A percentile compares a stretch with the other conserved stretches of the same genome.
Evolutionary conservation across 345 rosid genomes (phyloP).

Genomic region (Sonneratia alba): DNA sequence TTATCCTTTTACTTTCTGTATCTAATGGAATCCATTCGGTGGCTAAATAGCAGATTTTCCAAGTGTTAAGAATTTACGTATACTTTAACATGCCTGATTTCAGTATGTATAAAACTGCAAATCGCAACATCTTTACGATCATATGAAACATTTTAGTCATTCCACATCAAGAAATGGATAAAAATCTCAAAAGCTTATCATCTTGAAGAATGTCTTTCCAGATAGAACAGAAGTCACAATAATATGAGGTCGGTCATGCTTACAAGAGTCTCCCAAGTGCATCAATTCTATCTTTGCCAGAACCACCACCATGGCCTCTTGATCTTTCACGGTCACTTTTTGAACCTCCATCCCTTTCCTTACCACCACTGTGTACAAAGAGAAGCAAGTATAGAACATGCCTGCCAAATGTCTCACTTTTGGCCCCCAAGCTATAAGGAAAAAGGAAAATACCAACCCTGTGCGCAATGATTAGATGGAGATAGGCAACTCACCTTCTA

Average conservation of each 20-base stretch:
- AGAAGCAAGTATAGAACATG: neutral
- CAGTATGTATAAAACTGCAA: neutral
- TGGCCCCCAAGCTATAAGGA: neutral
- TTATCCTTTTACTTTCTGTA: neutral
- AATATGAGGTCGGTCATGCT: conserved; percentile 14
- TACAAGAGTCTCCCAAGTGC: conserved; percentile 89
- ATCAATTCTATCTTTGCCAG: conserved; percentile 54
- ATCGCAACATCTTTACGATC: neutral
- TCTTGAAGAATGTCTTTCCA: neutral
- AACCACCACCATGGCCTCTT: conserved; percentile 36
- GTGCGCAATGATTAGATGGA: neutral
- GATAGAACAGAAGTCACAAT: neutral
- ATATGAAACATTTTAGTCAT: neutral
- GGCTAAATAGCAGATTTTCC: neutral
- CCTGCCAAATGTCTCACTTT: neutral
- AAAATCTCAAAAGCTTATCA: neutral
- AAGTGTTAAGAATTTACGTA: neutral
- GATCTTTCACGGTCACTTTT: conserved; percentile 30
- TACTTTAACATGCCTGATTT: neutral
- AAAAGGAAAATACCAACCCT: neutral
- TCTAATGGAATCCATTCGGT: neutral
- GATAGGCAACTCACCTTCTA: conserved; percentile 20
- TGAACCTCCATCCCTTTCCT: conserved; percentile 38
- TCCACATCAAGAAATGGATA: neutral
- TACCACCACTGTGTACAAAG: conserved; percentile 24